Conservation (phyloP, 495 filamentous ascomycete species). For the Haplographium delicatum region DNA sequence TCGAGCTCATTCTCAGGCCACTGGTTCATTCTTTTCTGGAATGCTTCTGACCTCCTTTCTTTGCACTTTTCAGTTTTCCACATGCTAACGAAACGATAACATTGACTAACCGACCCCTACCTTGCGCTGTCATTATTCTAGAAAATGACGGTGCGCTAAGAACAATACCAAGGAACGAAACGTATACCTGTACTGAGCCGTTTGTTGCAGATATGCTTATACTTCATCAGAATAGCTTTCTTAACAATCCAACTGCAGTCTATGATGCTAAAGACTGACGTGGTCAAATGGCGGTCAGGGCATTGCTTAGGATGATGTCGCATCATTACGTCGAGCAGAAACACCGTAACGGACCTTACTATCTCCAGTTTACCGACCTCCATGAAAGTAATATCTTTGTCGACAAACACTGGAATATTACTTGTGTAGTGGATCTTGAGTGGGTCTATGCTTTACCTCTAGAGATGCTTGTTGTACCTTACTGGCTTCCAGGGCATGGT, state of each 20-base stretch:
- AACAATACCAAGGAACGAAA: conserved; percentile 29
- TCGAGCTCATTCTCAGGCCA: too few relatives aligned
- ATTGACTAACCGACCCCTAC: conserved; percentile 28
- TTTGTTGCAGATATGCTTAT: conserved; percentile 31
- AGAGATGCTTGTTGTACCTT: conserved; percentile 31
- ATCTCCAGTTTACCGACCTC: conserved; percentile 22
- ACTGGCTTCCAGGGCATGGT: conserved; percentile 30
- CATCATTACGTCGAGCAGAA: conserved; percentile 26
- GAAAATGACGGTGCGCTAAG: conserved; percentile 36
- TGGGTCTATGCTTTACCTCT: conserved; percentile 34
- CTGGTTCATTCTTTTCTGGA: too few relatives aligned
- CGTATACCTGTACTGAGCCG: conserved; percentile 30
- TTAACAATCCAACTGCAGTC: conserved; percentile 32
- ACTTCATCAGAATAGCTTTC: conserved; percentile 30
- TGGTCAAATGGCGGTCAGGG: conserved; percentile 27
- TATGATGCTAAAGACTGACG: conserved; percentile 26
- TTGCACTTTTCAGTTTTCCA: too few relatives aligned
- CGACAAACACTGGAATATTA: conserved; percentile 33
- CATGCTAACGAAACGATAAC: conserved; percentile 22
- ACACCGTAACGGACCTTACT: conserved; percentile 18
- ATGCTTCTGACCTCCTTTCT: too few relatives aligned
- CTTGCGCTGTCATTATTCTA: conserved; percentile 26
- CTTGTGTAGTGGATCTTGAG: conserved; percentile 32
- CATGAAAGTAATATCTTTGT: conserved; percentile 32
- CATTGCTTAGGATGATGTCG: conserved; percentile 28